A percentile compares a stretch with the other conserved stretches of the same genome.
Evolutionary conservation across 306 rosid genomes (phyloP).

Genomic region (Gynostemma pentaphyllum): DNA sequence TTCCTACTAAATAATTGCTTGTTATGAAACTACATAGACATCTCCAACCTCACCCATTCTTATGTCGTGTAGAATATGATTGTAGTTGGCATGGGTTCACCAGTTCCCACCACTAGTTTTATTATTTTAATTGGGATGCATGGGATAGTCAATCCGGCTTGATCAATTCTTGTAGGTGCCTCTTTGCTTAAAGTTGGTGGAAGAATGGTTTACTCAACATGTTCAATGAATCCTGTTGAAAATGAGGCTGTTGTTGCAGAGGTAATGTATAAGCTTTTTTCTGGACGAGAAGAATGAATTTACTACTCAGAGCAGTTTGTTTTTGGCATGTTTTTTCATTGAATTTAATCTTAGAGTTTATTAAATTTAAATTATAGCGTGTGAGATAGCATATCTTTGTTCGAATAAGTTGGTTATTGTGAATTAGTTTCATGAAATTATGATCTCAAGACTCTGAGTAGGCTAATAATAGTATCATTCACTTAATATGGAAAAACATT

Average conservation of each 20-base stretch:
- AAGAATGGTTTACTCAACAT: slow-evolving; percentile 93
- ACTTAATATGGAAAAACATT: not conserved
- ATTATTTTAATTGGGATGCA: not conserved
- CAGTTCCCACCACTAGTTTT: not conserved
- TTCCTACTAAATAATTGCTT: not conserved
- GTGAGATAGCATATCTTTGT: not conserved
- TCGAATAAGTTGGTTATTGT: not conserved
- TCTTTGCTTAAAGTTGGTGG: slow-evolving; percentile 89
- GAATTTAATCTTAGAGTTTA: not conserved
- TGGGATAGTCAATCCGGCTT: not conserved
- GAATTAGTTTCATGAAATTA: not conserved
- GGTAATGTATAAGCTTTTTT: slow-evolving; percentile 30
- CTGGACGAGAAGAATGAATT: not conserved
- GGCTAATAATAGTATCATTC: not conserved
- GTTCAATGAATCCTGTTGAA: slow-evolving; percentile 98
- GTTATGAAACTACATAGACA: not conserved
- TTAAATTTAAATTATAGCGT: not conserved
- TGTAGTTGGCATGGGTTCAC: not conserved
- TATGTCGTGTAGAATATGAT: not conserved
- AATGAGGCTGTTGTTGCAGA: slow-evolving; percentile 97
- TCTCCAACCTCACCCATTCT: not conserved
- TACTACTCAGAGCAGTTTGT: not conserved
- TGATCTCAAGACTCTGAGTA: not conserved
- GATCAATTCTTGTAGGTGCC: slow-evolving; percentile 45
- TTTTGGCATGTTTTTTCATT: not conserved